Evolutionary conservation across 257 asterid species (phyloP).

Genomic region (Cruciata laevipes): DNA sequence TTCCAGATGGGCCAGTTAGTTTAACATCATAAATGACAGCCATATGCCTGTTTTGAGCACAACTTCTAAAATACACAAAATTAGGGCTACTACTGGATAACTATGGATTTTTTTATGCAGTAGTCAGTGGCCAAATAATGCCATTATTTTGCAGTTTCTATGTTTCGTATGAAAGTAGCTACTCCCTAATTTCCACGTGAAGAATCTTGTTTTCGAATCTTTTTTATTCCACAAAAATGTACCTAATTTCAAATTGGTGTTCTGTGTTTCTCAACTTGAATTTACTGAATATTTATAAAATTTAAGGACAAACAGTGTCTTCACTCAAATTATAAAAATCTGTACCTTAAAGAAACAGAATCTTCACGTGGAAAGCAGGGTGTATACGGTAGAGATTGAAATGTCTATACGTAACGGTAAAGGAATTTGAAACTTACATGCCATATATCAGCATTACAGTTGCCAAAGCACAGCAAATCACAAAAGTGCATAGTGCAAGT

Average conservation of each 20-base stretch:
- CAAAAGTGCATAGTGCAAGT: constrained; percentile 76
- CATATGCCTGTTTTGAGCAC: too few species aligned
- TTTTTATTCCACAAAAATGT: too few species aligned
- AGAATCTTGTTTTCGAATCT: too few species aligned
- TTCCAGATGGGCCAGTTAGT: neutral
- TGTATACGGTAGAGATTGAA: neutral
- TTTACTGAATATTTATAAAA: too few species aligned
- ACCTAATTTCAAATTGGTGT: neutral
- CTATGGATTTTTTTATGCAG: too few species aligned
- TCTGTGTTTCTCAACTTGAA: neutral
- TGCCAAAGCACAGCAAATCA: constrained; percentile 62
- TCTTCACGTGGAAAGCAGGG: neutral
- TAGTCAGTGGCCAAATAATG: neutral
- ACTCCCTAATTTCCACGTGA: too few species aligned
- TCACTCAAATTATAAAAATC: neutral
- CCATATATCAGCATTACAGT: constrained; percentile 82
- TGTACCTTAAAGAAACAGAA: neutral
- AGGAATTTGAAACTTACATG: constrained; percentile 45
- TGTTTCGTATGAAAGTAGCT: neutral
- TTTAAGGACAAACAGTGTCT: neutral
- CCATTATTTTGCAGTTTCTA: neutral
- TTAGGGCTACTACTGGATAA: neutral
- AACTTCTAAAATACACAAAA: too few species aligned
- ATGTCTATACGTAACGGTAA: constrained; percentile 1
- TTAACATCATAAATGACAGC: too few species aligned